Evolutionary conservation across 2,329 filamentous ascomycete species (phyloP), one percentile per base, ranked within the genome.

Genomic region (Colletotrichum tamarilloi): DNA sequence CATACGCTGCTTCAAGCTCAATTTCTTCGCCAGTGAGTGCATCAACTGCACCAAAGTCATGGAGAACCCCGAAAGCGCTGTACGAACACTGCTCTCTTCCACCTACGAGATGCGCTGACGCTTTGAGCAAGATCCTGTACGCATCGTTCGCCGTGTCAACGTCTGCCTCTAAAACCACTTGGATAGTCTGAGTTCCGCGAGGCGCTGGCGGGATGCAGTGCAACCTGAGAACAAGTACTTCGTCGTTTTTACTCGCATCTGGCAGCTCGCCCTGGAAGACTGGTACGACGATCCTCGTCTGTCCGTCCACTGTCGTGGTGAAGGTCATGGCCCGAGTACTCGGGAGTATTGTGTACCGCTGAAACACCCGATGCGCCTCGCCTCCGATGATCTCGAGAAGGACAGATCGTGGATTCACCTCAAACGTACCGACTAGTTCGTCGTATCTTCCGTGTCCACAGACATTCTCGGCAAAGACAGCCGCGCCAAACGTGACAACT

Each of bases 191-290:
- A 26, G 19, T 22, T 22, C 62, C 52, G 11, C 62, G 62, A 32
- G 49, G 49, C 6, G 30, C 30, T 14, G 32, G 49, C 7, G 49
- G 49, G 24, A 65, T 56, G 19, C 62, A 65, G 22, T 55, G 22
- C 30, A 65, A 24, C 22, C 8, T 55, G 16, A 65, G 62, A 9
- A 11, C 14, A 16, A 28, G 30, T 22, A 42, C 49, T 30, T 38
- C 30, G 11, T 65, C 62, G 30, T 56, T 56, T 22, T 22, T 65
- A 32, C 49, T 56, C 2, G 22, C 32, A 1, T 65, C 49, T 19
- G 49, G 30, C 14, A 65, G 5, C 32, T 65, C 62, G 30, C 62
- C 62, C 14, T 65, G 62, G 24, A 55, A 65, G 16, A 65, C 49
- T 11, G 62, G 28, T 22, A 65, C 8, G 22, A 65, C 9, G 28